Evolutionary conservation across 352 stramenopile genomes (phyloP).

Genomic region (Blastocystis sp.): DNA sequence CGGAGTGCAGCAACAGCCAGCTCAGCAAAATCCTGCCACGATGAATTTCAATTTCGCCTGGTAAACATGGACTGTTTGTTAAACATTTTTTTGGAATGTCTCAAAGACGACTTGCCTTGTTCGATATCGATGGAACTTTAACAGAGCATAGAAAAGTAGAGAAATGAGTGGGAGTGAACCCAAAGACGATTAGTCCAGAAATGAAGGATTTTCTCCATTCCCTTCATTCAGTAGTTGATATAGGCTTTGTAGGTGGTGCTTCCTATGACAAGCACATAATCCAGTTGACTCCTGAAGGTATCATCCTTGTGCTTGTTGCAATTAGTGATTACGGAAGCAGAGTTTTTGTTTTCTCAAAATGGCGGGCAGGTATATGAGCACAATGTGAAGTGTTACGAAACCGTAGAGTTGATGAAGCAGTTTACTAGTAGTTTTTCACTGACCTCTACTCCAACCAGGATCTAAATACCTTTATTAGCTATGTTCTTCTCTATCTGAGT

Average conservation of each 20-base stretch:
- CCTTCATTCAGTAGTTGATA: neutral
- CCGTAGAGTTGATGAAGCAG: neutral
- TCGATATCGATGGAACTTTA: constrained; percentile 52
- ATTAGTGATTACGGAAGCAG: neutral
- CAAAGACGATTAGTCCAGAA: neutral
- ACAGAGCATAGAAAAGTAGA: constrained; percentile 5
- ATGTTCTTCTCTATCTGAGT: constrained; percentile 23
- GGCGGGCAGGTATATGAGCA: neutral
- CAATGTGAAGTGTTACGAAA: neutral
- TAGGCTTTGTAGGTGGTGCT: constrained; percentile 53
- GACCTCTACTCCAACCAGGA: constrained; percentile 17
- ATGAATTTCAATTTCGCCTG: constrained; percentile 53
- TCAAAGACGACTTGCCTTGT: neutral
- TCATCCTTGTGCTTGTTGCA: neutral
- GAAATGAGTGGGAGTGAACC: neutral
- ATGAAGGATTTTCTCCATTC: constrained; percentile 18
- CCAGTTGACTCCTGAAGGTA: constrained; percentile 19
- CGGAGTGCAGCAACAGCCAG: neutral
- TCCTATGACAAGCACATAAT: constrained; percentile 6
- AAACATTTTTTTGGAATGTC: neutral
- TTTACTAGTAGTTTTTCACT: constrained; percentile 1
- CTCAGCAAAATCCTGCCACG: constrained; percentile 17
- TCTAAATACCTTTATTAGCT: constrained; percentile 48
- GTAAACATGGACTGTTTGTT: constrained; percentile 18
- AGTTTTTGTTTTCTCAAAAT: constrained; percentile 58